These are phyloP conservation scores for Lipomyces anomalus DNA, from an alignment of 805 yeast species.

Conservation along the genomic window DNA sequence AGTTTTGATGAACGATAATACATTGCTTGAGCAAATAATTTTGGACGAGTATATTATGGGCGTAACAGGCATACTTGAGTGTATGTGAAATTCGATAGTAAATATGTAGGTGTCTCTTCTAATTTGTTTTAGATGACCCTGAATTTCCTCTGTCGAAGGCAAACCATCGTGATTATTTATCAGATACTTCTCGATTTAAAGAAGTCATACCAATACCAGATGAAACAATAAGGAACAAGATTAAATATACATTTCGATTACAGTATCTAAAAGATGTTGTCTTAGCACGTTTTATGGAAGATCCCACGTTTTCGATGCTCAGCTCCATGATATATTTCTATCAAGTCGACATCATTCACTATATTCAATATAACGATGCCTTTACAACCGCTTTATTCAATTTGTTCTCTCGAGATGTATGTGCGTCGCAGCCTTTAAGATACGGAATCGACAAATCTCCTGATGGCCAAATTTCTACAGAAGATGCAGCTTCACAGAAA, in stretches of 20 bases:
- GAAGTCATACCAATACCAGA: slow-evolving; percentile 63
- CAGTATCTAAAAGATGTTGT: slow-evolving; percentile 85
- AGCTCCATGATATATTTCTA: slow-evolving; percentile 61
- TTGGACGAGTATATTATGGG: slow-evolving; percentile 50
- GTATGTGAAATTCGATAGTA: slow-evolving; percentile 13
- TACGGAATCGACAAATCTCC: background rate
- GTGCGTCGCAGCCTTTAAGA: background rate
- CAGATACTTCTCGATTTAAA: slow-evolving; percentile 55
- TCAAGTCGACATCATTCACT: slow-evolving; percentile 61
- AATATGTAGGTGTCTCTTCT: background rate
- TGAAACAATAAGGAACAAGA: slow-evolving; percentile 45
- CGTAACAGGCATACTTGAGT: slow-evolving; percentile 75
- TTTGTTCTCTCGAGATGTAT: too few species aligned
- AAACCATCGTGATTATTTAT: slow-evolving; percentile 63
- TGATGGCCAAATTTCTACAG: background rate
- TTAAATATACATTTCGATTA: slow-evolving; percentile 68
- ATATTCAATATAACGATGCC: slow-evolving; percentile 44
- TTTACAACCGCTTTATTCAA: slow-evolving; percentile 56
- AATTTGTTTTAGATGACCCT: slow-evolving; percentile 53
- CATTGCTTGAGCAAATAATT: slow-evolving; percentile 52
- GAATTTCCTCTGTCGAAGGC: slow-evolving; percentile 78
- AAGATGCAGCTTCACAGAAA: background rate
- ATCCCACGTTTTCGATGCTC: slow-evolving; percentile 62
- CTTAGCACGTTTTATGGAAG: slow-evolving; percentile 75
- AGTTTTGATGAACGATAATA: slow-evolving; percentile 63